Percentiles rank a stretch among this genome's conserved stretches.
phyloP scores from a whole-genome alignment of 139 green algal species.

The Tetradesmus obliquus region DNA sequence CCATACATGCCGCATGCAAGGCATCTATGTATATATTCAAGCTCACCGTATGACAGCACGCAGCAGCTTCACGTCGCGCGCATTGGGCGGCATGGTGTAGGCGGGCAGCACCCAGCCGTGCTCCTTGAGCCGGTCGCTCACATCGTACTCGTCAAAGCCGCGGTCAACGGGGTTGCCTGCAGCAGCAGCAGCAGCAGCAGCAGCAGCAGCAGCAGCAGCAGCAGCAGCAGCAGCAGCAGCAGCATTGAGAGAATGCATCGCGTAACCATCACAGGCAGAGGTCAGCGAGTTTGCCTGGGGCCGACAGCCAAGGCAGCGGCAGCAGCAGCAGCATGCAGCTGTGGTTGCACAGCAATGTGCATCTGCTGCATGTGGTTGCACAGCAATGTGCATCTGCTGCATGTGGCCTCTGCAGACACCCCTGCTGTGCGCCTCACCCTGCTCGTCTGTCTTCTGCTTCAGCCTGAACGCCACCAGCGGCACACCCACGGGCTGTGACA shows the following conservation, averaged over 20 bases:
- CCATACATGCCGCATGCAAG: too few species aligned
- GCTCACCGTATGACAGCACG: slow-evolving; percentile 18
- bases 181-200: too few species aligned
- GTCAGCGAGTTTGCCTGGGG: too few species aligned
- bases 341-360: not conserved
- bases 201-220: too few species aligned
- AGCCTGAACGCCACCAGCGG: slow-evolving; percentile 76
- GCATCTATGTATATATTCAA: not conserved
- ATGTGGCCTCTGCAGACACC: too few species aligned
- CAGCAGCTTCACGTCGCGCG: slow-evolving; percentile 44
- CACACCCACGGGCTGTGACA: slow-evolving; percentile 56
- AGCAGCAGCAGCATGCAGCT: too few species aligned
- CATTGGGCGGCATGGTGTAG: slow-evolving; percentile 73
- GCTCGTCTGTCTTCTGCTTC: not conserved
- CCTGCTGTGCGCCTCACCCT: slow-evolving; percentile 3
- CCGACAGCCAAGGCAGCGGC: too few species aligned
- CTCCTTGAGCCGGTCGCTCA: slow-evolving; percentile 71
- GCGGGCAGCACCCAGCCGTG: slow-evolving; percentile 77
- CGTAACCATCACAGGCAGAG: too few species aligned
- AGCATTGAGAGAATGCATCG: too few species aligned
- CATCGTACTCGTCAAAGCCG: slow-evolving; percentile 72
- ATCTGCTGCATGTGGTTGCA: not conserved
- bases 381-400: not conserved
- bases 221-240: too few species aligned
- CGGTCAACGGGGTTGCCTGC: slow-evolving; percentile 31